Evolutionary conservation across 306 rosid genomes (phyloP), one percentile per base, ranked within the genome.

Genomic region (Rosa lucieae): DNA sequence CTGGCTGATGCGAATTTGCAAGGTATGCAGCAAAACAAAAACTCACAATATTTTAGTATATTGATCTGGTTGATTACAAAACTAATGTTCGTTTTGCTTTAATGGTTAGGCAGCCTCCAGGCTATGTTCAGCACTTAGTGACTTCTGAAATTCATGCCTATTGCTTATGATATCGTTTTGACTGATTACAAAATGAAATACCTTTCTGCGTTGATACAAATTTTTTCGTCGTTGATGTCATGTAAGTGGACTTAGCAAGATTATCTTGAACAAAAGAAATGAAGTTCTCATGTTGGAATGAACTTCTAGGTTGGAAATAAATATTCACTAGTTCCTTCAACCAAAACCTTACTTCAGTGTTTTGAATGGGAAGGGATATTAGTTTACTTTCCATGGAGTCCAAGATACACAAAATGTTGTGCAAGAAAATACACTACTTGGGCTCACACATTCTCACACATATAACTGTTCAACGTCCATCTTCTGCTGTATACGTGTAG

Each of bases 1-100:
- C 79, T 79, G 71, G 82, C 73, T 39, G 97, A 87, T 14, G 97
- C 81, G 66, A 89, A 86, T 75, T 52, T 82, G 75, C 92, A 79
- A 91, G 97, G 97, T 94, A 89, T 76, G 47, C 43, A 15, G 20
- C 77, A 52, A 42, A 15, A 46, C 17, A 5, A 44, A 75, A 74
- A 17, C 10, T 18, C 63, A 80, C 47, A 79, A 14, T 79, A 46
- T 37, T 32, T 5, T 7, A 15, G 20, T 39, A 63, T 15, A 13
- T 32, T 29, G 43, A 32, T 13, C 40, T 63, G 43, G 68, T 13
- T 63, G 66, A 23, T 23, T 10, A 10, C 3, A 21, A 23, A 59
- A 11, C 8, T 59, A 10, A 9, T 59, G 2, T 10, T 21, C 2
- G 9, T 21, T n/a, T 10, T 10, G 66, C 35, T 63, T 35, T 32